These are phyloP conservation scores for Lichtheimia ornata DNA, from an alignment of 371 early-diverging fungal genomes.

Conservation along the genomic window DNA sequence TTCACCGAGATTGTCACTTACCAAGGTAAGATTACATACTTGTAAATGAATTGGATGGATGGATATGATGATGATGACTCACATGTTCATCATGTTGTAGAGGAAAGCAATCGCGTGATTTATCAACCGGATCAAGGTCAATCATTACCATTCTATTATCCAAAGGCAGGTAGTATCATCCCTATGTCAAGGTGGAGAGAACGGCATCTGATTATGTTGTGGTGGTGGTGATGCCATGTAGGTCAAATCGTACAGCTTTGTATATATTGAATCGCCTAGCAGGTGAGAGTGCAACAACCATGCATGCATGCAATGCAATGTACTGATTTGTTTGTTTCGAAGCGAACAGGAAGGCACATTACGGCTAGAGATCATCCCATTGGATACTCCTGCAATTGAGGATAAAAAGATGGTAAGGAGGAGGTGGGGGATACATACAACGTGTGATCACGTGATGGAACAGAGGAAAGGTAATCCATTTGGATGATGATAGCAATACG, in stretches of 20 bases:
- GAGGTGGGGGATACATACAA: neutral
- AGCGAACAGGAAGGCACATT: conserved; percentile 8
- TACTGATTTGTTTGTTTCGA: no score
- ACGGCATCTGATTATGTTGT: neutral
- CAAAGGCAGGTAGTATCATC: conserved; percentile 48
- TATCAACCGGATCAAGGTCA: conserved; percentile 2
- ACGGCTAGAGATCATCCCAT: conserved; percentile 35
- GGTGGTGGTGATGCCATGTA: neutral
- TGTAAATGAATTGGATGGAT: no score
- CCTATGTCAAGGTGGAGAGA: conserved; percentile 19
- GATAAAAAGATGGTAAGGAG: conserved; percentile 54
- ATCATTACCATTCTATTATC: conserved; percentile 74
- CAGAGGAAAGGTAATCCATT: no score
- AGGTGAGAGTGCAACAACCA: neutral
- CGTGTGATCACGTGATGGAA: no score
- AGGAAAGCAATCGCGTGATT: conserved; percentile 8
- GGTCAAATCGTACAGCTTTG: conserved; percentile 50
- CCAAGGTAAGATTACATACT: neutral
- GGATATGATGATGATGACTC: no score
- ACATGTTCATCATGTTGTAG: neutral
- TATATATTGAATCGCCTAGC: conserved; percentile 15
- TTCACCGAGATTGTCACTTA: conserved; percentile 47
- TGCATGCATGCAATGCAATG: no score
- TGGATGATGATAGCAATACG: conserved; percentile 49
- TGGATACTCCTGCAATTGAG: conserved; percentile 14